phyloP scores from a whole-genome alignment of 345 rosid genomes.

The Salix purpurea region DNA sequence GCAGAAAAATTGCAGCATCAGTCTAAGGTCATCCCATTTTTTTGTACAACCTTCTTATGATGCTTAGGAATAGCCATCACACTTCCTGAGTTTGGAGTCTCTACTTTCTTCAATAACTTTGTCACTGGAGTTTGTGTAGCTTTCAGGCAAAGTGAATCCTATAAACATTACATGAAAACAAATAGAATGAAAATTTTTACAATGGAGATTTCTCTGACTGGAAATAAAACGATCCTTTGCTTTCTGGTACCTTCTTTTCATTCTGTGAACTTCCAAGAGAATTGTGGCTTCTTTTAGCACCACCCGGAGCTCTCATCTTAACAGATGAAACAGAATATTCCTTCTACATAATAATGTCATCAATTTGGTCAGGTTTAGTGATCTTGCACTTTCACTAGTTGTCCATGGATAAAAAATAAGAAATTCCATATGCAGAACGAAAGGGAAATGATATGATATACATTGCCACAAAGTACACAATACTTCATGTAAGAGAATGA shows the following conservation, averaged over 20 bases:
- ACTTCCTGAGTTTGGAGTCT: conserved; percentile 44
- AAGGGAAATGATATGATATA: not conserved
- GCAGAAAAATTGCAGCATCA: not conserved
- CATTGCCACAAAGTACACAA: too few relatives aligned
- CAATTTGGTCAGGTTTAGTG: not conserved
- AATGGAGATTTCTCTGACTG: not conserved
- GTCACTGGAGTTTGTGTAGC: conserved; percentile 60
- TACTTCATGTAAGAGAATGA: not conserved
- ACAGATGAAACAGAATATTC: conserved; percentile 58
- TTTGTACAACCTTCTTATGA: conserved; percentile 51
- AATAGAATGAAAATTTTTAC: not conserved
- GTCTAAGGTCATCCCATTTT: not conserved
- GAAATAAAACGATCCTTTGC: conserved; percentile 5
- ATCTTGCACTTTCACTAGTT: not conserved
- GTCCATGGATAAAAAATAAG: too few relatives aligned
- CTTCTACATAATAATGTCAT: conserved; percentile 22
- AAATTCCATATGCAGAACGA: not conserved
- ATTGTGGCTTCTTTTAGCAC: conserved; percentile 40
- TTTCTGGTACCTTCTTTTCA: conserved; percentile 45
- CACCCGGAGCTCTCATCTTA: conserved; percentile 46
- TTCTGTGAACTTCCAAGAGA: conserved; percentile 27
- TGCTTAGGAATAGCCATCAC: conserved; percentile 52
- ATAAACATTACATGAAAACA: conserved; percentile 10
- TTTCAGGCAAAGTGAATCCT: conserved; percentile 49
- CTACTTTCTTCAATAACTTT: conserved; percentile 49